Evolutionary conservation across 1,139 yeast genomes (phyloP).

Genomic region (Kodamaea fungicola): DNA sequence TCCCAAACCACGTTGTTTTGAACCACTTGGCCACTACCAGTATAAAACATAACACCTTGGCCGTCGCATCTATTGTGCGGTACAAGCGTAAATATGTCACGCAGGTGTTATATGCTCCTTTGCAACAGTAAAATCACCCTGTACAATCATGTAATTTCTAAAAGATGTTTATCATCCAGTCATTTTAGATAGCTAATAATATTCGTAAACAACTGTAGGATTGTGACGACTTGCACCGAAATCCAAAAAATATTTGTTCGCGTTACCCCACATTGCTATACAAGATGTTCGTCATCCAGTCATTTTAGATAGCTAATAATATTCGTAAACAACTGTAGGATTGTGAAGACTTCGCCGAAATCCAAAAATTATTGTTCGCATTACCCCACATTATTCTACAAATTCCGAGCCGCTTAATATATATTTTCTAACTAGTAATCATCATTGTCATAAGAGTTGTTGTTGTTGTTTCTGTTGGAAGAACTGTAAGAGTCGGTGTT

Average conservation of each 20-base stretch:
- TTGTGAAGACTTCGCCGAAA: no score
- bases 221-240: no score
- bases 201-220: no score
- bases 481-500: slow-evolving; percentile 13
- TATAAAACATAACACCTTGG: slow-evolving; percentile 46
- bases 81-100: slow-evolving; percentile 48
- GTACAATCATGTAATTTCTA: background rate
- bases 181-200: no score
- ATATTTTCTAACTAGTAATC: slow-evolving; percentile 3
- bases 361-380: no score
- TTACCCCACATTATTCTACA: slow-evolving; percentile 2
- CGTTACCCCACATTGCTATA: no score
- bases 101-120: slow-evolving; percentile 48
- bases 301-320: no score
- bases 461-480: slow-evolving; percentile 6
- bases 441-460: slow-evolving; percentile 9
- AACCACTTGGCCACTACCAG: slow-evolving; percentile 50
- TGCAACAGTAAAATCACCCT: slow-evolving; percentile 23
- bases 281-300: no score
- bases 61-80: slow-evolving; percentile 47
- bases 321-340: no score
- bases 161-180: no score
- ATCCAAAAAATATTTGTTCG: no score
- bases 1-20: slow-evolving; percentile 47
- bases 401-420: background rate